phyloP scores from a whole-genome alignment of 495 filamentous ascomycete species.

The Talaromyces wortmannii region DNA sequence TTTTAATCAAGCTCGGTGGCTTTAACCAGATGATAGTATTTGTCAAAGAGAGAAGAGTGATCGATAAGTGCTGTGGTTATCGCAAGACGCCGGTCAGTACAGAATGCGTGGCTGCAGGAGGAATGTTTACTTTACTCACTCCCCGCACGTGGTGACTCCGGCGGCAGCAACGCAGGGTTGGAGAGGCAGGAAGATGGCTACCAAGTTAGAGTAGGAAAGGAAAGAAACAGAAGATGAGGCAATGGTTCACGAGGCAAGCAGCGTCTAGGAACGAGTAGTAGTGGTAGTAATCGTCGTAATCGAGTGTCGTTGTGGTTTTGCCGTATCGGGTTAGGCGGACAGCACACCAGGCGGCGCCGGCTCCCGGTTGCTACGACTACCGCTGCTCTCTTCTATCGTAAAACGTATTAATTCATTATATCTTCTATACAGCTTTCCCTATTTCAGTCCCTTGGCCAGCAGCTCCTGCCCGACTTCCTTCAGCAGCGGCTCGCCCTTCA shows the following conservation, averaged over 20 bases:
- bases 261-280: background rate
- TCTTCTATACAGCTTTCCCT: background rate
- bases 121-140: background rate
- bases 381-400: background rate
- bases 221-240: background rate
- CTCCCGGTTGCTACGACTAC: constrained; percentile 1
- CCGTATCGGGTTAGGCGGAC: constrained; percentile 1
- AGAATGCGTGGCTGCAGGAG: background rate
- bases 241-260: too few relatives aligned
- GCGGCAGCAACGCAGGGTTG: too few relatives aligned
- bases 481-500: constrained; percentile 50
- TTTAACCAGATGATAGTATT: too few relatives aligned
- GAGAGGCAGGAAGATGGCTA: background rate
- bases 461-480: constrained; percentile 50
- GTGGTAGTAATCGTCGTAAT: too few relatives aligned
- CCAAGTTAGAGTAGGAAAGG: background rate
- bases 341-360: background rate
- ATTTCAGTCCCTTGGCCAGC: constrained; percentile 28
- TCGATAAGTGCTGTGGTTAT: background rate
- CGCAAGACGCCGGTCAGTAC: too few relatives aligned
- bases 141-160: background rate
- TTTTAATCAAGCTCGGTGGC: background rate
- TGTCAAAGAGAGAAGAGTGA: background rate
- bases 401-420: background rate
- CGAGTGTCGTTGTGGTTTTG: constrained; percentile 1